Conservation (phyloP, 129 eudicot species). For the Tanacetum coccineum region DNA sequence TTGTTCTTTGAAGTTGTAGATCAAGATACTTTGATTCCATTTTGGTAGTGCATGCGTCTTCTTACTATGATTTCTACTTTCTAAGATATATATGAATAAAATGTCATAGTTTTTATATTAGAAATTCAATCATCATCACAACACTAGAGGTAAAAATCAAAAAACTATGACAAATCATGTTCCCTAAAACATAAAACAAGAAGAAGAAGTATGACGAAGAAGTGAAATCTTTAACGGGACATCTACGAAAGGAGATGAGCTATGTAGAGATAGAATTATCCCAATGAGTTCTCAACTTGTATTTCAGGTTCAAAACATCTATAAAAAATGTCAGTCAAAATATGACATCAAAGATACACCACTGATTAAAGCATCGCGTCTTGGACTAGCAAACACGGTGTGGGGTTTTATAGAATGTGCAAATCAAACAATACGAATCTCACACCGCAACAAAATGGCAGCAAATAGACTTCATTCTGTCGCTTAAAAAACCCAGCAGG, state of each 20-base stretch:
- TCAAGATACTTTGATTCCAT: too few relatives aligned
- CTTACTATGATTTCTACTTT: too few relatives aligned
- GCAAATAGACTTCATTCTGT: not conserved
- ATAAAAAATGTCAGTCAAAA: not conserved
- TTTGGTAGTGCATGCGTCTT: too few relatives aligned
- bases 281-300: not conserved
- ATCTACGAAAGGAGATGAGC: not conserved
- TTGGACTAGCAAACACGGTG: not conserved
- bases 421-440: not conserved
- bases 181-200: not conserved
- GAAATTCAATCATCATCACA: too few relatives aligned
- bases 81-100: too few relatives aligned
- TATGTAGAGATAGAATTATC: not conserved
- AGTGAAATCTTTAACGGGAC: not conserved
- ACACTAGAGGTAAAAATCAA: not conserved
- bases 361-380: not conserved
- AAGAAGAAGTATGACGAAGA: not conserved
- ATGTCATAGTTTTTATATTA: too few relatives aligned
- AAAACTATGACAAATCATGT: not conserved
- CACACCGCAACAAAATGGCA: not conserved
- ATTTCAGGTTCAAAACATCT: not conserved
- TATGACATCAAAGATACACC: not conserved
- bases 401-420: constrained; percentile 1
- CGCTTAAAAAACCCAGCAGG: too few relatives aligned
- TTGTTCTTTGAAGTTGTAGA: too few relatives aligned